Conservation (phyloP, 495 filamentous ascomycete genomes). For the Jackrogersella minutella region DNA sequence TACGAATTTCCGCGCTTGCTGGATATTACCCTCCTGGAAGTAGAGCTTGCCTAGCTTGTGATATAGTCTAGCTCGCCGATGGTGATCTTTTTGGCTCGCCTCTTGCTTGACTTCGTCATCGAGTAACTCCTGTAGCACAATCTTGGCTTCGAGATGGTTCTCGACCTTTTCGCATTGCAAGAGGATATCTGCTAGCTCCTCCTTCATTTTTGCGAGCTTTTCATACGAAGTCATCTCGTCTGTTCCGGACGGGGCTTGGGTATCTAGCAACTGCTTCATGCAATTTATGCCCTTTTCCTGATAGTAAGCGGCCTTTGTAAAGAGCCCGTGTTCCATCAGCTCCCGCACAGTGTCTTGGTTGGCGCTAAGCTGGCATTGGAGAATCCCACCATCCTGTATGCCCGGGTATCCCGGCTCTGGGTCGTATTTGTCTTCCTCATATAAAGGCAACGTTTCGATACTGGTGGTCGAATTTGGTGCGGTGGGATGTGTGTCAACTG, state of each 20-base stretch:
- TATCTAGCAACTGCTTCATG: slow-evolving; percentile 19
- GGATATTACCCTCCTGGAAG: slow-evolving; percentile 17
- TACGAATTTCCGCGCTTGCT: slow-evolving; percentile 23
- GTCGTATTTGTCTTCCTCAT: slow-evolving; percentile 27
- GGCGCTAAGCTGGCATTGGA: slow-evolving; percentile 18
- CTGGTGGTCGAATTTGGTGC: slow-evolving; percentile 4
- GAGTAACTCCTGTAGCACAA: slow-evolving; percentile 24
- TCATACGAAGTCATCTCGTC: slow-evolving; percentile 1
- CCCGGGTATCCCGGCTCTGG: slow-evolving; percentile 24
- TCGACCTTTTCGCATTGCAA: slow-evolving; percentile 21
- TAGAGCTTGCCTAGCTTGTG: slow-evolving; percentile 39
- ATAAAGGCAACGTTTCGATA: slow-evolving; percentile 21
- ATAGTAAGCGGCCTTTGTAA: slow-evolving; percentile 22
- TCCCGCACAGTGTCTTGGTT: slow-evolving; percentile 29
- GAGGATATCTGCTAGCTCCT: slow-evolving; percentile 37
- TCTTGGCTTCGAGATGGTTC: slow-evolving; percentile 23
- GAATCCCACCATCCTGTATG: slow-evolving; percentile 13
- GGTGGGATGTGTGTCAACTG: slow-evolving; percentile 9
- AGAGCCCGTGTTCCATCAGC: slow-evolving; percentile 19
- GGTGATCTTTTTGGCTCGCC: slow-evolving; percentile 6
- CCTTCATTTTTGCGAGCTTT: slow-evolving; percentile 32
- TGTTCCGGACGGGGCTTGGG: neutral
- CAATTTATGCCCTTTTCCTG: slow-evolving; percentile 35
- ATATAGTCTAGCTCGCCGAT: slow-evolving; percentile 36
- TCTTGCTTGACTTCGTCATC: slow-evolving; percentile 13